A percentile compares a stretch with the other conserved stretches of the same genome.
These are phyloP conservation scores for Coniochaeta prunicola DNA, from an alignment of 2,329 filamentous ascomycete species.

Conservation along the genomic window DNA sequence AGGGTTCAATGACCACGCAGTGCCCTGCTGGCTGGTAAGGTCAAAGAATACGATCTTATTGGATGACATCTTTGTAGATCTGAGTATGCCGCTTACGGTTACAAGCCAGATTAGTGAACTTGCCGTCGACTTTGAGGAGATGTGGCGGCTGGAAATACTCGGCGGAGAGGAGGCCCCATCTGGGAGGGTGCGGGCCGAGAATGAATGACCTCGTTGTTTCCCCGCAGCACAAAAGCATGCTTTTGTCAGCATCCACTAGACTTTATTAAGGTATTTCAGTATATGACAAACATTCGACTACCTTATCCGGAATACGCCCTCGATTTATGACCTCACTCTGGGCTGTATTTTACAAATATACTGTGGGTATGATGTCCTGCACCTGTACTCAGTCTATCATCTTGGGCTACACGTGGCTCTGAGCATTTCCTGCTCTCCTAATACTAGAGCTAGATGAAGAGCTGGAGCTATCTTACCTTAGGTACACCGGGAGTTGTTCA, in stretches of 20 bases:
- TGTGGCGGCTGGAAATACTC: not conserved
- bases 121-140: not conserved
- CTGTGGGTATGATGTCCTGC: no score
- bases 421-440: no score
- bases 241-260: not conserved
- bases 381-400: no score
- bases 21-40: conserved; percentile 45
- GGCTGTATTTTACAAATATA: no score
- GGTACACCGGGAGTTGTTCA: no score
- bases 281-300: not conserved
- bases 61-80: conserved; percentile 21
- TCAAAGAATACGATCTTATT: conserved; percentile 51
- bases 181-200: not conserved
- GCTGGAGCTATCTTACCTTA: no score
- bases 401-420: no score
- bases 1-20: conserved; percentile 59
- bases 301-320: not conserved
- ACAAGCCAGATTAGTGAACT: not conserved
- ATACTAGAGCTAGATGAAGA: no score
- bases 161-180: not conserved
- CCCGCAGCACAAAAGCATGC: not conserved
- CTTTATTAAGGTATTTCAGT: not conserved
- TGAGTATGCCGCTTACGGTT: no score
- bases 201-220: not conserved
- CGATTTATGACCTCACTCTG: not conserved